These are phyloP conservation scores for Filosporella fistucella DNA, from an alignment of 495 filamentous ascomycete genomes.

Conservation along the genomic window DNA sequence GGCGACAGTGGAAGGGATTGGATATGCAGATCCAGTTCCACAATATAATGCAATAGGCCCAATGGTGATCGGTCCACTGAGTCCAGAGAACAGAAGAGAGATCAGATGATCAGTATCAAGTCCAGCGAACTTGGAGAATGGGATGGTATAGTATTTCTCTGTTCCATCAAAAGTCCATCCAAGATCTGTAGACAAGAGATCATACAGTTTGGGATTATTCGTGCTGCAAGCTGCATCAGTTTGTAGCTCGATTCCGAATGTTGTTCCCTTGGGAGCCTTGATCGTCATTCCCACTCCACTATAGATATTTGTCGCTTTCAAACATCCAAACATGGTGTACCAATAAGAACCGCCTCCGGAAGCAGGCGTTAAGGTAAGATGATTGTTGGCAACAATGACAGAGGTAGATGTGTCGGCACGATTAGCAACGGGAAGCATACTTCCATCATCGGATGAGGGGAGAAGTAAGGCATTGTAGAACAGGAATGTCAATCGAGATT, in stretches of 20 bases:
- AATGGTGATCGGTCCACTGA: conserved; percentile 43
- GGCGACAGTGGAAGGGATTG: conserved; percentile 33
- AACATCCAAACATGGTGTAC: conserved; percentile 53
- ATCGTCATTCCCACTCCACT: conserved; percentile 58
- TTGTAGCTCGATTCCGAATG: conserved; percentile 47
- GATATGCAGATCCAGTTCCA: conserved; percentile 47
- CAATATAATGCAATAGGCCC: conserved; percentile 60
- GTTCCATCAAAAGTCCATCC: conserved; percentile 58
- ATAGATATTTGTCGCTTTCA: conserved; percentile 43
- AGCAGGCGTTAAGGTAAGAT: conserved; percentile 47
- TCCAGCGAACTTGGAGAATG: conserved; percentile 45
- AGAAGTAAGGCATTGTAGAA: conserved; percentile 56
- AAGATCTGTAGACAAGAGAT: conserved; percentile 40
- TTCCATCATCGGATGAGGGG: conserved; percentile 54
- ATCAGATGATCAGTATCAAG: conserved; percentile 49
- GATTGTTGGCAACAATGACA: conserved; percentile 47
- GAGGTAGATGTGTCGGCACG: conserved; percentile 30
- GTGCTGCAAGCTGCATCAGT: conserved; percentile 37
- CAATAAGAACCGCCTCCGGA: conserved; percentile 46
- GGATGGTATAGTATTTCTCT: conserved; percentile 56
- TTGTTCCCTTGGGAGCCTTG: conserved; percentile 47
- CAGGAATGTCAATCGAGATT: conserved; percentile 60
- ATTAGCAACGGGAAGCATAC: conserved; percentile 34
- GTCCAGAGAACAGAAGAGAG: conserved; percentile 41
- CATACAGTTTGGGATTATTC: conserved; percentile 29